These are phyloP conservation scores for Aspergillus hancockii DNA, from an alignment of 495 filamentous ascomycete genomes.

Conservation along the genomic window DNA sequence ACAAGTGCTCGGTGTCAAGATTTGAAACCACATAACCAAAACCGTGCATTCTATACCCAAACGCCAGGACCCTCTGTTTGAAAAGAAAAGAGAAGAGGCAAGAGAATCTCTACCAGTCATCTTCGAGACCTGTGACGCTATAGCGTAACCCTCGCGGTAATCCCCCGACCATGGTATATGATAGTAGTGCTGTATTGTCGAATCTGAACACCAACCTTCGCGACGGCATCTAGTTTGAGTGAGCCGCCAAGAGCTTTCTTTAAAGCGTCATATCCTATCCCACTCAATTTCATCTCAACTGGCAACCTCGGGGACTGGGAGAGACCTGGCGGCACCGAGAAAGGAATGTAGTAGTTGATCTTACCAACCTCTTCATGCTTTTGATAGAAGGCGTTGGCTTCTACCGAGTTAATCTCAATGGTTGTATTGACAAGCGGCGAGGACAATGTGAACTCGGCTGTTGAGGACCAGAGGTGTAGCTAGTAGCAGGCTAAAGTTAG, in stretches of 20 bases:
- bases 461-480: constrained; percentile 82
- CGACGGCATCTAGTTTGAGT: constrained; percentile 76
- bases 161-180: constrained; percentile 69
- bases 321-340: constrained; percentile 74
- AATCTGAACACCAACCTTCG: constrained; percentile 67
- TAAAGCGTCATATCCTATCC: constrained; percentile 80
- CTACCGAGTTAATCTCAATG: constrained; percentile 72
- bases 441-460: constrained; percentile 77
- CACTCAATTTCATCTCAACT: constrained; percentile 72
- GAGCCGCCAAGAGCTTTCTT: constrained; percentile 80
- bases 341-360: constrained; percentile 72
- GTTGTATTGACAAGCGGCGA: constrained; percentile 74
- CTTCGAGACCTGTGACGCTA: constrained; percentile 27
- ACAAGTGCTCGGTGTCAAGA: not conserved
- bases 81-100: constrained; percentile 5
- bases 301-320: constrained; percentile 73
- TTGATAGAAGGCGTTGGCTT: constrained; percentile 85
- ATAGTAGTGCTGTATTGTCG: constrained; percentile 70
- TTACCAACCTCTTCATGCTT: constrained; percentile 72
- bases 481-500: constrained; percentile 29
- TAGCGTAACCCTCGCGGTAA: constrained; percentile 70
- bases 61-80: constrained; percentile 2
- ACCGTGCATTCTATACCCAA: constrained; percentile 1
- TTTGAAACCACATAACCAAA: not conserved
- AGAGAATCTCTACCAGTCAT: not conserved